These are phyloP conservation scores for Dalbergia cochinchinensis DNA, from an alignment of 306 rosid genomes.

Conservation along the genomic window DNA sequence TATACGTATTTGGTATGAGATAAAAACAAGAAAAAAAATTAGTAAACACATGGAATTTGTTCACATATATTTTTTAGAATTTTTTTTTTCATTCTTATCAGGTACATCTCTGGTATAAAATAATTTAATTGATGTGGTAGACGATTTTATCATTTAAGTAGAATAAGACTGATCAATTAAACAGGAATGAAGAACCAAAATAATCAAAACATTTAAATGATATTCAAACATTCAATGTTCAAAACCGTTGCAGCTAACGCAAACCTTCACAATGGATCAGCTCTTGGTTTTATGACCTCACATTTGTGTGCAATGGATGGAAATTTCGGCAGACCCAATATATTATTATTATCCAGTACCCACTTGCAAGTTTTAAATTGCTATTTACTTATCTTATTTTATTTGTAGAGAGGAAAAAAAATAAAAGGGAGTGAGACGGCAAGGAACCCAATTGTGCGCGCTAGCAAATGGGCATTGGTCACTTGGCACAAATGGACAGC, in stretches of 20 bases:
- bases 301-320: neutral
- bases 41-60: too few relatives aligned
- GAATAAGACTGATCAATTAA: neutral
- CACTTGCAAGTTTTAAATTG: conserved; percentile 35
- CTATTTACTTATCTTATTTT: neutral
- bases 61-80: too few relatives aligned
- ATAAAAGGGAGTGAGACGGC: conserved; percentile 36
- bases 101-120: too few relatives aligned
- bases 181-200: neutral
- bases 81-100: too few relatives aligned
- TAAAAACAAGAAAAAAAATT: too few relatives aligned
- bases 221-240: neutral
- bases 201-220: neutral
- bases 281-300: conserved; percentile 38
- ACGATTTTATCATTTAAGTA: neutral
- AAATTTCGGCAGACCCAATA: conserved; percentile 21
- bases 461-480: conserved; percentile 14
- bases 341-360: neutral
- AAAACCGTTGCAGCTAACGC: neutral
- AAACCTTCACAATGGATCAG: neutral
- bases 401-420: neutral
- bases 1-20: too few relatives aligned
- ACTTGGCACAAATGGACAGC: conserved; percentile 13
- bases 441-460: conserved; percentile 21
- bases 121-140: neutral